Evolutionary conservation across 306 rosid species (phyloP), one percentile per base, ranked within the genome.

Genomic region (Glycine latifolia): DNA sequence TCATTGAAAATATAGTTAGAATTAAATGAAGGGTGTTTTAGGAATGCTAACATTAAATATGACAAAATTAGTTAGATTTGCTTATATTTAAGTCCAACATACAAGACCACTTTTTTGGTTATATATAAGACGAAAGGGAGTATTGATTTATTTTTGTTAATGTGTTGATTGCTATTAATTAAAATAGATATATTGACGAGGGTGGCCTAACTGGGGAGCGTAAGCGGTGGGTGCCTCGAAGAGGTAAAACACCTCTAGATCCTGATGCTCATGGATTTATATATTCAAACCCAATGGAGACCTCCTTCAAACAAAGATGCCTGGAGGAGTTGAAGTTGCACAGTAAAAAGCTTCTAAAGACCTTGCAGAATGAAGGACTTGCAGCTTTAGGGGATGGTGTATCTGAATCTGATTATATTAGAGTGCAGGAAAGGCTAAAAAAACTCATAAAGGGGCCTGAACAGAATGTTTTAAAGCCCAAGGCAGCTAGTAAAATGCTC

Each of bases 191-290:
- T 79, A 54, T 89, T 84, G 88, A 79, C 55, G 98, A 95, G 90
- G 99, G 99, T 73, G 99, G 99, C 73, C 98, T 93, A 60, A 93
- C 96, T 52, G 99, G 99, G 84, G 99, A 93, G 73, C 97, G 99
- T 78, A 95, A 91, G 84, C 88, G 97, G 56, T 95, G 98, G 99
- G 99, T 95, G 47, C 98, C 98, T 83, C 89, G 93, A 76, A 84
- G 90, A 82, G 99, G 99, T 67, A 95, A 90, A 90, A 88, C 91
- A 43, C 99, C 99, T 85, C 88, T 93, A 48, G 99, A 95, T 89
- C 99, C 99, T 79, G 99, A 95, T 89, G 97, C 77, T 79, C 87
- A 73, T 68, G 99, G 99, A 55, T 95, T 93, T 89, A 90, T 91
- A 84, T 93, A 93, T 87, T 91, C 97, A 74, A 95, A 95, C 67